Evolutionary conservation across 1,139 yeast species (phyloP).

Genomic region (Pichia sp.): DNA sequence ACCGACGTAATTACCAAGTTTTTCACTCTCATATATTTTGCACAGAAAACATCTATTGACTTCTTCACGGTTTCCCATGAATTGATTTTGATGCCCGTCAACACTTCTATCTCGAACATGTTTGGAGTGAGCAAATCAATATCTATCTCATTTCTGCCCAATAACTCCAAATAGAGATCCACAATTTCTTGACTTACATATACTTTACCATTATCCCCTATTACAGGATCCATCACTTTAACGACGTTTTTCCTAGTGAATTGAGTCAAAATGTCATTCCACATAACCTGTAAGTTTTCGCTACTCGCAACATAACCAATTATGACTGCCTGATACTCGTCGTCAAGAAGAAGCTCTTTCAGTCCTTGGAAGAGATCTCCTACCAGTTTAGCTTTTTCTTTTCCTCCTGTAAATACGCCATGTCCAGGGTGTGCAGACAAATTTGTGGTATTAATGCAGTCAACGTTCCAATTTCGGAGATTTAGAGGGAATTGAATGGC

Average conservation of each 20-base stretch:
- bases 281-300: constrained; percentile 39
- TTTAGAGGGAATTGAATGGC: constrained; percentile 65
- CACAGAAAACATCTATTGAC: constrained; percentile 43
- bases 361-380: constrained; percentile 35
- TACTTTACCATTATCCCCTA: constrained; percentile 70
- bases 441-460: constrained; percentile 58
- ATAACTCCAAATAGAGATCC: constrained; percentile 44
- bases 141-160: constrained; percentile 30
- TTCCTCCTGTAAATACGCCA: constrained; percentile 42
- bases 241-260: constrained; percentile 7
- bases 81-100: constrained; percentile 44
- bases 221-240: constrained; percentile 60
- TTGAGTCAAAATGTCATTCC: constrained; percentile 29
- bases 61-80: constrained; percentile 35
- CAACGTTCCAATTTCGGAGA: constrained; percentile 63
- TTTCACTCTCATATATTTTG: constrained; percentile 36
- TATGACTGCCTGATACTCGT: constrained; percentile 45
- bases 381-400: constrained; percentile 30
- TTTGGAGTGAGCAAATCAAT: constrained; percentile 67
- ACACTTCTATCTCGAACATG: constrained; percentile 63
- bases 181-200: constrained; percentile 59
- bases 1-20: constrained; percentile 49
- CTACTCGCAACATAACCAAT: constrained; percentile 59
- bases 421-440: constrained; percentile 69
- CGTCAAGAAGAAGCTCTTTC: constrained; percentile 25